These are phyloP conservation scores for Uromyces viciae-fabae DNA, from an alignment of 1,284 basidiomycete species.

Conservation along the genomic window DNA sequence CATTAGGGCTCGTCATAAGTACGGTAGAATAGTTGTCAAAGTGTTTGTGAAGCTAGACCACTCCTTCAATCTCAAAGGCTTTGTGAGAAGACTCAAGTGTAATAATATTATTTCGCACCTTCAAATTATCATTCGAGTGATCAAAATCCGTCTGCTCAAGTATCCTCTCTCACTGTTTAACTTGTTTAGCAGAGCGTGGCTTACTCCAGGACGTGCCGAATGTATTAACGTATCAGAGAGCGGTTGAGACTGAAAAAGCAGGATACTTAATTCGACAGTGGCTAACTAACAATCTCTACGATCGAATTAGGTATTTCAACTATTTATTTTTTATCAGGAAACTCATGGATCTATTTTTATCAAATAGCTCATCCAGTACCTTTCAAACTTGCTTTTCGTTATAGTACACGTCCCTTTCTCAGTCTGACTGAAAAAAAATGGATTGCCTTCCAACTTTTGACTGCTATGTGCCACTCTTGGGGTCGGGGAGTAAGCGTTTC, in stretches of 20 bases:
- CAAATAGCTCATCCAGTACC: not conserved
- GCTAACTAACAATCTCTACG: conserved; percentile 90
- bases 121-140: not conserved
- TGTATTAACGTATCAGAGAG: conserved; percentile 81
- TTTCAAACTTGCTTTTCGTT: not conserved
- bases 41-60: conserved; percentile 78
- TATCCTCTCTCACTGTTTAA: not conserved
- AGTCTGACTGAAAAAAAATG: conserved; percentile 91
- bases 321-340: not conserved
- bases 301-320: conserved; percentile 79
- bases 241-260: conserved; percentile 91
- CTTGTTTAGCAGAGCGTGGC: conserved; percentile 65
- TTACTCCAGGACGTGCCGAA: conserved; percentile 78
- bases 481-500: conserved; percentile 61
- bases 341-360: not conserved
- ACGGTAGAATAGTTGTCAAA: conserved; percentile 71
- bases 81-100: conserved; percentile 69
- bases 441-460: conserved; percentile 91
- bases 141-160: not conserved
- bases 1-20: conserved; percentile 69
- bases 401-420: conserved; percentile 89
- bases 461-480: conserved; percentile 75
- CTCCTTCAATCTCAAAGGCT: conserved; percentile 65
- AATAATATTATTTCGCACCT: not conserved
- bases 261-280: conserved; percentile 94